A percentile compares a stretch with the other conserved stretches of the same genome.
Evolutionary conservation across 176 grass and related monocot species (phyloP).

Genomic region (Aegilops speltoides): DNA sequence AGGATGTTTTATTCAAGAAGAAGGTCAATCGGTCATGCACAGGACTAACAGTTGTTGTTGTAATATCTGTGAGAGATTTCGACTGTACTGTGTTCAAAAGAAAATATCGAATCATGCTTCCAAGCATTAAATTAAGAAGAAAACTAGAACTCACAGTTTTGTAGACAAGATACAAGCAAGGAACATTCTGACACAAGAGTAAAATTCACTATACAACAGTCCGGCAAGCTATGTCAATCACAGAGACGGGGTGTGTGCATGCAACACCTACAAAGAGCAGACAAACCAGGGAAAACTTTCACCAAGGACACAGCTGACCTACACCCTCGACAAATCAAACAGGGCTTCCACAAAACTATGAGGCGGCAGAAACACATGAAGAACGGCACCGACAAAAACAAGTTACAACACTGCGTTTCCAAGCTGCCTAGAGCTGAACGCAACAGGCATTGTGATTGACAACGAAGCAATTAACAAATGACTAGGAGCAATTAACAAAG

Average conservation of each 20-base stretch:
- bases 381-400: conserved; percentile 7
- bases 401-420: background rate
- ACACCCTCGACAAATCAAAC: background rate
- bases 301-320: background rate
- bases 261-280: background rate
- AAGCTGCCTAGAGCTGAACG: background rate
- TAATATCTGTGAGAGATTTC: no score
- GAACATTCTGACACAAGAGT: background rate
- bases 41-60: no score
- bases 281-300: background rate
- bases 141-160: background rate
- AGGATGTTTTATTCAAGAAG: no score
- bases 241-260: background rate
- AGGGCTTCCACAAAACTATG: background rate
- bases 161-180: background rate
- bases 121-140: background rate
- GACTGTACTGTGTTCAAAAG: no score
- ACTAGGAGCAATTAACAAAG: conserved; percentile 37
- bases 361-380: conserved; percentile 1
- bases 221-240: conserved; percentile 20
- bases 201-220: conserved; percentile 16
- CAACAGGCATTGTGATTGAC: background rate
- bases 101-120: background rate
- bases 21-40: no score
- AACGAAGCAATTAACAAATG: conserved; percentile 43